phyloP scores from a whole-genome alignment of 2,329 filamentous ascomycete species.

The Monilinia aucupariae region DNA sequence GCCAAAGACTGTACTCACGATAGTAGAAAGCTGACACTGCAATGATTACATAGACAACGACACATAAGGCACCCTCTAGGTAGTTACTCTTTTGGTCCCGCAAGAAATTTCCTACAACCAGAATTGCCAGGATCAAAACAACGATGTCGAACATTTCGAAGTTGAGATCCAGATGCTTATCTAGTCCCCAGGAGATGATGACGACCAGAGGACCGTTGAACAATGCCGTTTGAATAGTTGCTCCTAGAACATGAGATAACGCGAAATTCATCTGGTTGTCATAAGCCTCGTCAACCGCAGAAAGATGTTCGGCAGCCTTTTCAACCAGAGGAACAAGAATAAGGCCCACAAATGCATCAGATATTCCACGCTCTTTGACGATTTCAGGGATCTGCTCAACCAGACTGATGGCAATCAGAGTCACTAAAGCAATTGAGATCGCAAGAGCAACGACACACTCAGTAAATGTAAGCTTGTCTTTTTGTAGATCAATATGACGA shows the following conservation, averaged over 20 bases:
- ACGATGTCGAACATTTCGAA: conserved; percentile 88
- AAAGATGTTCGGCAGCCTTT: conserved; percentile 80
- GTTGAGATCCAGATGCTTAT: conserved; percentile 66
- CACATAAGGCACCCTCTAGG: conserved; percentile 77
- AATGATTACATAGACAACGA: conserved; percentile 59
- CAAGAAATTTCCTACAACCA: conserved; percentile 83
- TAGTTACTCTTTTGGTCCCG: conserved; percentile 88
- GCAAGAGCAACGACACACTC: conserved; percentile 63
- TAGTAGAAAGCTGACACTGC: conserved; percentile 54
- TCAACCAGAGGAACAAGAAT: conserved; percentile 79
- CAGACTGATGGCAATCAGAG: conserved; percentile 66
- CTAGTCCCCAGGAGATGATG: conserved; percentile 74
- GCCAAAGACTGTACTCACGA: conserved; percentile 37
- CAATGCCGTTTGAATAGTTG: conserved; percentile 83
- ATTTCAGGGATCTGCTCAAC: conserved; percentile 66
- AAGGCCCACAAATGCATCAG: conserved; percentile 59
- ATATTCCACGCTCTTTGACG: conserved; percentile 46
- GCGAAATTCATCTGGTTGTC: conserved; percentile 59
- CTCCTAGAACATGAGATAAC: conserved; percentile 44
- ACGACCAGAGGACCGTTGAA: conserved; percentile 81
- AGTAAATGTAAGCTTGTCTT: conserved; percentile 67
- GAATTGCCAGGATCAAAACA: conserved; percentile 73
- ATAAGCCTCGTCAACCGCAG: conserved; percentile 78
- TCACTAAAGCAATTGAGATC: conserved; percentile 62
- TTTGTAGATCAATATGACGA: conserved; percentile 51